Percentiles rank a stretch among this genome's conserved stretches.
Evolutionary conservation across 2,329 filamentous ascomycete genomes (phyloP).

Genomic region (Aspergillus fructus): DNA sequence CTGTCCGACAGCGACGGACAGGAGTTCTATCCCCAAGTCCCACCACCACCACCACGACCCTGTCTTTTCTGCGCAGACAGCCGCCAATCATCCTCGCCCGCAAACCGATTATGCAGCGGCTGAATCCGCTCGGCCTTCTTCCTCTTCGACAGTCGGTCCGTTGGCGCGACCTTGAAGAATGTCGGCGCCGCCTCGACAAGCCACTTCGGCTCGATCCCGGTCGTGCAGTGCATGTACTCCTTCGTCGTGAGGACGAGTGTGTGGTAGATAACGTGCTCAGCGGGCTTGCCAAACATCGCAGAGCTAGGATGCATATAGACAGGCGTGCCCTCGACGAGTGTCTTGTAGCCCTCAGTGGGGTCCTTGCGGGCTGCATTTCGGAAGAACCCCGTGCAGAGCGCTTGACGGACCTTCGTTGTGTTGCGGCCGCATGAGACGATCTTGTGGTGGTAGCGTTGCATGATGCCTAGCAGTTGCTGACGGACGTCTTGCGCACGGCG

Average conservation of each 20-base stretch:
- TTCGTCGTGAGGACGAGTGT: conserved; percentile 58
- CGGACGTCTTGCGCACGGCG: conserved; percentile 86
- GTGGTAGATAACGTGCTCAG: conserved; percentile 95
- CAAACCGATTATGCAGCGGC: conserved; percentile 90
- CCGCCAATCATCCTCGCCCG: conserved; percentile 91
- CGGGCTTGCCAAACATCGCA: conserved; percentile 90
- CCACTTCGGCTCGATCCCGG: conserved; percentile 88
- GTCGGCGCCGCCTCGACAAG: conserved; percentile 96
- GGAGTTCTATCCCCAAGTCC: conserved; percentile 71
- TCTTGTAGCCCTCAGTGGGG: conserved; percentile 96
- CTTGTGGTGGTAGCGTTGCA: conserved; percentile 83
- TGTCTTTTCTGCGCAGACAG: conserved; percentile 82
- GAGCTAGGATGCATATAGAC: conserved; percentile 93
- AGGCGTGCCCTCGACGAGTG: conserved; percentile 88
- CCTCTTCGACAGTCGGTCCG: conserved; percentile 81
- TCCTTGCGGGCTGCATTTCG: conserved; percentile 93
- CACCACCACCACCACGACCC: conserved; percentile 81
- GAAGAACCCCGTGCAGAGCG: conserved; percentile 93
- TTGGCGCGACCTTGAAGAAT: conserved; percentile 96
- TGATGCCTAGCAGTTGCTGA: conserved; percentile 87
- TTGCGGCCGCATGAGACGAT: conserved; percentile 83
- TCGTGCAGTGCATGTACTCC: conserved; percentile 97
- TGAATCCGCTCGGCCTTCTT: conserved; percentile 94
- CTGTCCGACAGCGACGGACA: no score
- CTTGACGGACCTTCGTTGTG: conserved; percentile 82